phyloP scores from a whole-genome alignment of 2,329 filamentous ascomycete species.

The Ploettnerulaceae sp. region DNA sequence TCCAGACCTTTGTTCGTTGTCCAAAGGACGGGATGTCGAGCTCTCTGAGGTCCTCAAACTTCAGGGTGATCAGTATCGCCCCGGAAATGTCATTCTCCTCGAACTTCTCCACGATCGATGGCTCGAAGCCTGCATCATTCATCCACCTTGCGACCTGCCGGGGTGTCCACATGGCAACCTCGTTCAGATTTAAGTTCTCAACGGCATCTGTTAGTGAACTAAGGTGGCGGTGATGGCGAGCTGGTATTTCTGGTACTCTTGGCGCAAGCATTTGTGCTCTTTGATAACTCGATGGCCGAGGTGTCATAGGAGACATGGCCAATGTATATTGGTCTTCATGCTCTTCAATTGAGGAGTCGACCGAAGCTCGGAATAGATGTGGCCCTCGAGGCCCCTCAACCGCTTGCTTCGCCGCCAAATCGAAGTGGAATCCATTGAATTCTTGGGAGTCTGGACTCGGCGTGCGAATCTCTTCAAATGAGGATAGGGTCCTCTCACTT shows the following conservation, averaged over 20 bases:
- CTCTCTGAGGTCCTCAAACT: slow-evolving; percentile 82
- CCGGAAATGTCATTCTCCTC: slow-evolving; percentile 90
- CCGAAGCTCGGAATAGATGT: slow-evolving; percentile 75
- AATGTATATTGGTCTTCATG: slow-evolving; percentile 51
- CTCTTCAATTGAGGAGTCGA: slow-evolving; percentile 48
- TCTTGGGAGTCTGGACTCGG: slow-evolving; percentile 59
- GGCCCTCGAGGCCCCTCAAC: slow-evolving; percentile 80
- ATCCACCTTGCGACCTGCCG: slow-evolving; percentile 82
- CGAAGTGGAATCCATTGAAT: slow-evolving; percentile 56
- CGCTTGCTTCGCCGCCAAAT: slow-evolving; percentile 53
- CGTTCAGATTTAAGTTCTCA: slow-evolving; percentile 52
- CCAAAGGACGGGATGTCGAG: slow-evolving; percentile 78
- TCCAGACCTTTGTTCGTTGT: slow-evolving; percentile 74
- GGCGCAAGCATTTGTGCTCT: slow-evolving; percentile 23
- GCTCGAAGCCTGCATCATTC: slow-evolving; percentile 76
- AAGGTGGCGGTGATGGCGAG: slow-evolving; percentile 37
- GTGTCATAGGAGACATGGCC: slow-evolving; percentile 69
- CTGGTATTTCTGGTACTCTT: slow-evolving; percentile 25
- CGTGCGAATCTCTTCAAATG: slow-evolving; percentile 77
- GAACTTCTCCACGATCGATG: slow-evolving; percentile 74
- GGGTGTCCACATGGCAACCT: slow-evolving; percentile 64
- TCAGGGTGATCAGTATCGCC: slow-evolving; percentile 79
- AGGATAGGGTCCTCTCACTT: slow-evolving; percentile 82
- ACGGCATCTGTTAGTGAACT: slow-evolving; percentile 54
- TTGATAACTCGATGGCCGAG: slow-evolving; percentile 48